Evolutionary conservation across 2,329 filamentous ascomycete species (phyloP), one percentile per base, ranked within the genome.

Genomic region (Orbilia brochopaga): DNA sequence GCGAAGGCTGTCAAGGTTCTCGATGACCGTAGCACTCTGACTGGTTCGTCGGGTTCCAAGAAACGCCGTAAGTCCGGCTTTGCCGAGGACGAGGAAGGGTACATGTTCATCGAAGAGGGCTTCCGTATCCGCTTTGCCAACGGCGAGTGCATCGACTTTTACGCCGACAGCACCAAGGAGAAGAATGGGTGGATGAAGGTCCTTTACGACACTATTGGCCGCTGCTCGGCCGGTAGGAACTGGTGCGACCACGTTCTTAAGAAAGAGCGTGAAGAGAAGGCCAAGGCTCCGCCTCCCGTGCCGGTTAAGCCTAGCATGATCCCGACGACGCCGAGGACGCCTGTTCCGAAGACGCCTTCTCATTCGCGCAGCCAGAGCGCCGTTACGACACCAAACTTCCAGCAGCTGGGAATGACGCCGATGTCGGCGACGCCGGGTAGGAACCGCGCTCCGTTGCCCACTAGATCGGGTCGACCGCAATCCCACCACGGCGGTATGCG

Each of bases 101-200:
- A 99, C 83, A 96, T 97, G 90, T 99, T 99, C 79, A 93, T 99
- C 59, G 94, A 99, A 80, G 94, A 99, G 79, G 94, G 94, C 1
- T 99, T 99, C 88, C 91, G 94, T 44, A 96, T 99, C 79, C 91
- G 93, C 66, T 99, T 99, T 81, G 95, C 91, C 79, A 99, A 99
- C 78, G 94, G 94, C 73, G 94, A 99, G 81, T 88, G 96, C 74
- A 99, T 99, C 78, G 93, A 97, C 82, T 97, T 97, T 79, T 97
- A 99, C 78, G 94, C 93, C 78, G 93, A 97, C 80, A 92, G 87
- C 32, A 86, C 88, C 1, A 86, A 86, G 42, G 89, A 94, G 78
- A 99, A 97, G 81, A 91, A 96, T 51, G 89, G 87, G 61, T 99
- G 94, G 94, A 94, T 99, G 90, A 88, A 87, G 79, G 89, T 91